A percentile compares a stretch with the other conserved stretches of the same genome.
These are phyloP conservation scores for Angophora floribunda DNA, from an alignment of 345 rosid genomes.

Conservation along the genomic window DNA sequence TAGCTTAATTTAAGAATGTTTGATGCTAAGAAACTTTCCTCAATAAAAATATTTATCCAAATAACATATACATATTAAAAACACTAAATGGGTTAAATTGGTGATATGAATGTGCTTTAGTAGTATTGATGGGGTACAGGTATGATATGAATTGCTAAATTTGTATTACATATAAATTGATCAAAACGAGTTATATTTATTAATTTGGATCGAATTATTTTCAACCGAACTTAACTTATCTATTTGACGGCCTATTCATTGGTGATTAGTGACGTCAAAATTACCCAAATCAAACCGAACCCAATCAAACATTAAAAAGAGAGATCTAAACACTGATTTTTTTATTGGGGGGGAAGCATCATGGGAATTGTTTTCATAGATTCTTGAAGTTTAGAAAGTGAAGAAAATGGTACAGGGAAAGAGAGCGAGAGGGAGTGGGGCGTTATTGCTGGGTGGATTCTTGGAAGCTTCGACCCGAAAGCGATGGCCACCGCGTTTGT, in stretches of 20 bases:
- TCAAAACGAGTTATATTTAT: no score
- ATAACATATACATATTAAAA: no score
- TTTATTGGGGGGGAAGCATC: neutral
- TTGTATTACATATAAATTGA: no score
- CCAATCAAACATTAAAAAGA: neutral
- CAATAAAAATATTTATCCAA: no score
- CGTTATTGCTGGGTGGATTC: neutral
- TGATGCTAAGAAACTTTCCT: no score
- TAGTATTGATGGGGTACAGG: fast-evolving
- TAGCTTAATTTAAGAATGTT: neutral
- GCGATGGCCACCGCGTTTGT: neutral
- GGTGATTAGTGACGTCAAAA: no score
- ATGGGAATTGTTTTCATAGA: neutral
- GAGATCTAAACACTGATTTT: neutral
- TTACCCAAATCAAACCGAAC: neutral
- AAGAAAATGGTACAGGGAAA: neutral
- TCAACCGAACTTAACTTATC: fast-evolving
- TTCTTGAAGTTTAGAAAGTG: neutral
- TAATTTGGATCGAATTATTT: no score
- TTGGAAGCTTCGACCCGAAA: neutral
- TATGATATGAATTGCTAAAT: no score
- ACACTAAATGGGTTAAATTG: no score
- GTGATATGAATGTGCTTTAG: no score
- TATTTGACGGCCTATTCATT: fast-evolving
- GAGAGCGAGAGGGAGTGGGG: neutral